Base-by-base conservation (phyloP, 805 yeast genomes). In the Starmerella vaccinii region DNA sequence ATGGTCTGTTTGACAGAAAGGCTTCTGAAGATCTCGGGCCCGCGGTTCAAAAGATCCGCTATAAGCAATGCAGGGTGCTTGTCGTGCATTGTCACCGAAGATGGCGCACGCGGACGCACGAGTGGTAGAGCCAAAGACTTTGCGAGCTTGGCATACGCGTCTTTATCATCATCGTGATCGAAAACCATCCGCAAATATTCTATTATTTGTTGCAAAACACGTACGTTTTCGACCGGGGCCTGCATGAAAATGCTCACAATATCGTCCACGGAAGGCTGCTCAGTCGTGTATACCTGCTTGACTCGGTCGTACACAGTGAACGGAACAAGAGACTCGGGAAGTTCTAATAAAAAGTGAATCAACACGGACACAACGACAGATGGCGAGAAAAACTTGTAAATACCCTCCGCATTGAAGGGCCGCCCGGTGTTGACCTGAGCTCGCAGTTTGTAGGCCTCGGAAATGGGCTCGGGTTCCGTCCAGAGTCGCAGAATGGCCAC, bases 271-370 rank as follows among this genome's bases (percentile, higher is more conserved):
- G 39, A 35, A 26, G 50, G 44, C 44, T 37, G 49, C 21, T 34
- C 27, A 3, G 48, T 13, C 10, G 9, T 58, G 68, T 82, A 84
- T 26, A 82, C 67, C 2, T 78, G 73, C 61, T 77, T 78, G 51
- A 84, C 70, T 43, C 50, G 48, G 45, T 82, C 89, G 59, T 78
- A 81, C 46, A 78, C 71, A 15, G 76, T 76, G 59, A 72, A 71
- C 0, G 88, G 78, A 5, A 84, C 75, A 35, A 84, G 63, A 0
- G 89, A 78, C 55, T 81, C 86, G 0, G 94, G 95, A 42, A 84
- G 70, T 61, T 84, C 92, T 61, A 84, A 70, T 18, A 84, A 67
- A 62, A 79, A 83, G 40, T 83, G 70, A 59, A 81, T 78, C 52
- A 84, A 69, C 2, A 78, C 76, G 50, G 81, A 76, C 1, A 85